These are phyloP conservation scores for Diplodia sapinea DNA, from an alignment of 2,329 filamentous ascomycete genomes.

Conservation along the genomic window DNA sequence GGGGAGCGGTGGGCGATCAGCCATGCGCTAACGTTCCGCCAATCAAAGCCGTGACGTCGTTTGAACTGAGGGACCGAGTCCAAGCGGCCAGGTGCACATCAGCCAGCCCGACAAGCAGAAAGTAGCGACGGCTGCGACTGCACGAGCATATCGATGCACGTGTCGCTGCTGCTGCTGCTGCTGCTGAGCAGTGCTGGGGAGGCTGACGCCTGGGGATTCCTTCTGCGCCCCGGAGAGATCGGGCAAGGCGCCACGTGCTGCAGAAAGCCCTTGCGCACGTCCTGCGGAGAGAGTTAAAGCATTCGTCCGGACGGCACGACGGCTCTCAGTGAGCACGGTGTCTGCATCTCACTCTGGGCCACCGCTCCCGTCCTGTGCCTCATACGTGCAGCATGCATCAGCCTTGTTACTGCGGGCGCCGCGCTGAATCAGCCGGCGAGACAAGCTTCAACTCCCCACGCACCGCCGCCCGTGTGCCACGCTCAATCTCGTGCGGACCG, in stretches of 20 bases:
- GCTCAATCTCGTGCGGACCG: constrained; percentile 13
- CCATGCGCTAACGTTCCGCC: constrained; percentile 25
- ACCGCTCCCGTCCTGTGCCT: background rate
- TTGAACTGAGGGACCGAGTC: background rate
- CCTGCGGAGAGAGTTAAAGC: constrained; percentile 22
- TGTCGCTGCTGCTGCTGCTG: background rate
- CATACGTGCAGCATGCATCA: constrained; percentile 1
- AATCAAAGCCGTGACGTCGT: constrained; percentile 22
- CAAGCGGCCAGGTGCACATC: constrained; percentile 14
- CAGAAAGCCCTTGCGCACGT: constrained; percentile 16
- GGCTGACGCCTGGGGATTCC: background rate
- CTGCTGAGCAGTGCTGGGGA: background rate
- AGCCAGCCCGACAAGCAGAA: constrained; percentile 1
- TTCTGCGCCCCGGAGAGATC: background rate
- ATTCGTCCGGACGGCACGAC: constrained; percentile 8
- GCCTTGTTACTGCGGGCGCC: background rate
- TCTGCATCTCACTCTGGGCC: constrained; percentile 6
- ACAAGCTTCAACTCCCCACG: constrained; percentile 13
- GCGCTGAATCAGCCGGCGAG: background rate
- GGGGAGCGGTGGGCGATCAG: constrained; percentile 19
- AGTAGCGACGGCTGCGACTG: background rate
- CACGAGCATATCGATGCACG: background rate
- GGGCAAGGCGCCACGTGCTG: constrained; percentile 16
- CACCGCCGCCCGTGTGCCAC: background rate
- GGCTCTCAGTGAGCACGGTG: background rate